Evolutionary conservation across 2,329 filamentous ascomycete species (phyloP), one percentile per base, ranked within the genome.

Genomic region (Hymenoscyphus infarciens): DNA sequence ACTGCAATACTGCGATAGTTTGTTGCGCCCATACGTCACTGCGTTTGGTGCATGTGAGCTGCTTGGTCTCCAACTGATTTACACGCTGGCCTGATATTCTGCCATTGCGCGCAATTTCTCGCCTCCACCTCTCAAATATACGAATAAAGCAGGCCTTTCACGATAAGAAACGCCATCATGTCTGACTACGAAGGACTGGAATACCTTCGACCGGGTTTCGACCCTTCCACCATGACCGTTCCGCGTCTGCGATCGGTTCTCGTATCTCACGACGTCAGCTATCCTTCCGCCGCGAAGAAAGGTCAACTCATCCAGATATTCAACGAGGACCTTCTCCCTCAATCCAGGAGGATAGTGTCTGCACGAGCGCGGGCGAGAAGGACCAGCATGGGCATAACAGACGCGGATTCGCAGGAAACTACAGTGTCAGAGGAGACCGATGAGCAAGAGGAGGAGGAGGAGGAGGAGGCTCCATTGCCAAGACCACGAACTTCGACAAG

Each of bases 231-330:
- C 67, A 84, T 98, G 67, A 98, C 92, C 1, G 87, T 98, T 57
- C 92, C 95, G 31, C 89, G 90, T 55, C 81, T 99, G 70, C 91
- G 95, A 71, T 94, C 90, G 57, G 96, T 98, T 68, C 86, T 99
- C 63, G 90, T 98, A 72, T 89, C 87, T 68, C 91, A 99, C 78
- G 90, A 92, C 74, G 81, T 98, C 72, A 79, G 86, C 42, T 98
- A 97, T 74, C 89, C 93, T 5, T 88, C 91, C 0, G 93, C 88
- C 4, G 92, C 95, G 13, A 99, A 98, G 79, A 99, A 99, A 79
- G 80, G 86, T 0, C 89, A 96, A 73, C 86, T 99, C 25, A 82
- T 99, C 64, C 87, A 90, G 7, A 86, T 98, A 56, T 92, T 99
- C 77, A 87, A 89, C 73, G 82, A 89, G 35, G 81, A 95, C 66